Evolutionary conservation across 805 yeast species (phyloP).

Genomic region (Suhomyces tanzawaensis): DNA sequence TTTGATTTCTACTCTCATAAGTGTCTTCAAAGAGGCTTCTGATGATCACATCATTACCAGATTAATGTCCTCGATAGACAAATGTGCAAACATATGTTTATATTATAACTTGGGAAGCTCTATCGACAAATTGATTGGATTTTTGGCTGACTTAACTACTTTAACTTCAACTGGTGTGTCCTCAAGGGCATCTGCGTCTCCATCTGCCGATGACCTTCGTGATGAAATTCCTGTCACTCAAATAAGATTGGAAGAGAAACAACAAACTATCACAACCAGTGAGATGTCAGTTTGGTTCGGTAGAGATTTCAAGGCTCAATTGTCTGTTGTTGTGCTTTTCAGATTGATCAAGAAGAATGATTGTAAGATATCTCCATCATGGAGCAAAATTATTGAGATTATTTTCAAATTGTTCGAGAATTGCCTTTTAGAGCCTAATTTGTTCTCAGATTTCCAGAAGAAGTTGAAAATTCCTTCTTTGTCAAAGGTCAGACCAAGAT

Average conservation of each 20-base stretch:
- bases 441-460: constrained; percentile 63
- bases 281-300: constrained; percentile 84
- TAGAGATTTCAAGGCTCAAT: constrained; percentile 85
- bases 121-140: constrained; percentile 64
- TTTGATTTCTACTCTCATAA: constrained; percentile 69
- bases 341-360: constrained; percentile 64
- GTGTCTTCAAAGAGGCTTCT: constrained; percentile 80
- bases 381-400: constrained; percentile 61
- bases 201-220: constrained; percentile 16
- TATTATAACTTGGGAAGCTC: constrained; percentile 54
- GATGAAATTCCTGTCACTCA: constrained; percentile 37
- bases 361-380: constrained; percentile 49
- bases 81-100: constrained; percentile 74
- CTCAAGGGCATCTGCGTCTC: constrained; percentile 16
- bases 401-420: constrained; percentile 67
- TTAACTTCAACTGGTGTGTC: constrained; percentile 40
- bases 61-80: constrained; percentile 85
- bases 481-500: constrained; percentile 63
- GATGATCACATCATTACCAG: constrained; percentile 88
- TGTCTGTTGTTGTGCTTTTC: constrained; percentile 82
- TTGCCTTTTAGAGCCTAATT: constrained; percentile 62
- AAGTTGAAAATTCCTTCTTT: constrained; percentile 51
- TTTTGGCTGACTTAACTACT: constrained; percentile 67
- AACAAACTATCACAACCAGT: constrained; percentile 68
- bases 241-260: constrained; percentile 49